Conservation (phyloP, 2,329 filamentous ascomycete species). For the Botryotinia convoluta region DNA sequence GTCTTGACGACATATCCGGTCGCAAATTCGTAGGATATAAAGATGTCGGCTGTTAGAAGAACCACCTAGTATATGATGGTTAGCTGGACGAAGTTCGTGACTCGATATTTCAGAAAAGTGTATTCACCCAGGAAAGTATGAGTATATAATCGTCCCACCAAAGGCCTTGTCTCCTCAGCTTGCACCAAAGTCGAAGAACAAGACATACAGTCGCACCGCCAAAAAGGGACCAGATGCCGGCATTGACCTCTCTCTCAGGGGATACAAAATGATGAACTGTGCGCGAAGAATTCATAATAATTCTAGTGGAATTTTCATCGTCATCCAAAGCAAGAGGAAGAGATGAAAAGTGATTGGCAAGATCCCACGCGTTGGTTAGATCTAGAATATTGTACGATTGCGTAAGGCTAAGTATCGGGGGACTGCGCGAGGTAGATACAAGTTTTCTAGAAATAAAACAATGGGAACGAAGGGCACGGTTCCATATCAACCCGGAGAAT, state of each 20-base stretch:
- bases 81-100: background rate
- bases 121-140: constrained; percentile 25
- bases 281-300: constrained; percentile 23
- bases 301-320: background rate
- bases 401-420: background rate
- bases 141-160: constrained; percentile 32
- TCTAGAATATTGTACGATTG: background rate
- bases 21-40: constrained; percentile 48
- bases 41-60: constrained; percentile 45
- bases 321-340: background rate
- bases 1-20: constrained; percentile 48
- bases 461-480: constrained; percentile 5
- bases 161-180: constrained; percentile 24
- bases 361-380: constrained; percentile 1
- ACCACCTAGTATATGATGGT: constrained; percentile 38
- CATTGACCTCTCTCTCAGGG: constrained; percentile 26
- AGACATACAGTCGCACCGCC: constrained; percentile 26
- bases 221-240: constrained; percentile 28
- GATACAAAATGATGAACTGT: constrained; percentile 24
- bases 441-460: constrained; percentile 12
- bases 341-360: background rate
- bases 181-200: constrained; percentile 25
- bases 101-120: background rate
- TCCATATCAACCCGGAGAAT: constrained; percentile 5
- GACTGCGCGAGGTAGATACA: constrained; percentile 1